These are phyloP conservation scores for Polygonum maritimum DNA, from an alignment of 148 eudicot genomes.

Conservation along the genomic window DNA sequence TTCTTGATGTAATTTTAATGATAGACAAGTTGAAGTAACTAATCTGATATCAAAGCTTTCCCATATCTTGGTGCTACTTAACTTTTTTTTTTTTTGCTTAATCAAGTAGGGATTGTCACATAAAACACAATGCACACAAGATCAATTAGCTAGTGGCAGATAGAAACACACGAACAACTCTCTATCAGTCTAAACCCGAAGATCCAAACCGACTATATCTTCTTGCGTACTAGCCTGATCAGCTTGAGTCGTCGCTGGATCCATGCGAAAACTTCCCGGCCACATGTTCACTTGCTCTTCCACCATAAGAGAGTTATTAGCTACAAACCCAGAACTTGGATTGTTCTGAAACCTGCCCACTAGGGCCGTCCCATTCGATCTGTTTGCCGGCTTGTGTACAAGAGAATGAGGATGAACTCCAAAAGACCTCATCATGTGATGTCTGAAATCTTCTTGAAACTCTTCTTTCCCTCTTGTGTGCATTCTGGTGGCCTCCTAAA, in stretches of 20 bases:
- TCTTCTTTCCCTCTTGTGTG: conserved; percentile 73
- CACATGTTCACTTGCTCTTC: conserved; percentile 32
- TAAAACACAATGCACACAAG: not conserved
- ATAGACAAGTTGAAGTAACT: not conserved
- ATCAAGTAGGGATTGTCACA: not conserved
- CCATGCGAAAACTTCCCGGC: conserved; percentile 59
- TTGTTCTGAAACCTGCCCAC: conserved; percentile 24
- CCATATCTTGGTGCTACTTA: not conserved
- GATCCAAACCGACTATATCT: conserved; percentile 5
- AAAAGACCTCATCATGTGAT: conserved; percentile 46
- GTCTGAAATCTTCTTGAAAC: conserved; percentile 52
- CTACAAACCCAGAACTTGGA: conserved; percentile 9
- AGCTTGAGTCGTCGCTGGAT: not conserved
- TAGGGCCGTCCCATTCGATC: conserved; percentile 14
- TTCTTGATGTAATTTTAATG: too few species aligned
- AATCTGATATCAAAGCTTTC: not conserved
- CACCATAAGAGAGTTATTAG: conserved; percentile 15
- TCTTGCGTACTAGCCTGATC: not conserved
- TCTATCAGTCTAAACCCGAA: not conserved
- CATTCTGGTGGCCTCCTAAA: conserved; percentile 82
- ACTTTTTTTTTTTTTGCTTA: not conserved
- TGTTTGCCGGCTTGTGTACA: conserved; percentile 37
- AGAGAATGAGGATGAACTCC: conserved; percentile 61
- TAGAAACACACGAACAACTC: not conserved
- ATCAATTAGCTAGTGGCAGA: not conserved